Percentiles rank a stretch among this genome's conserved stretches.
Evolutionary conservation across 2,329 filamentous ascomycete genomes (phyloP).

Genomic region (Ustulina deusta): DNA sequence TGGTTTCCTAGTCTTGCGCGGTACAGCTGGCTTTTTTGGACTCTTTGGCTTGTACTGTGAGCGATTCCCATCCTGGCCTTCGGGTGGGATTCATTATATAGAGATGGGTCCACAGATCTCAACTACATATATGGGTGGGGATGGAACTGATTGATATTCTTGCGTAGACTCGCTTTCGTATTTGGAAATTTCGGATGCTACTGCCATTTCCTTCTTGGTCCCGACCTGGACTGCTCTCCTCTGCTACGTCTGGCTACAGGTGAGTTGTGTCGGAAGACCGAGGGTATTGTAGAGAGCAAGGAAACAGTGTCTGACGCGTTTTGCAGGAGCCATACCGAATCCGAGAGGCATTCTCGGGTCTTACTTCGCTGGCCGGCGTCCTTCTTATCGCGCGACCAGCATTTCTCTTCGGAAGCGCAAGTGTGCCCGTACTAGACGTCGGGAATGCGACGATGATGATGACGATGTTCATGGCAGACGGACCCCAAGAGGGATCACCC

Average conservation of each 20-base stretch:
- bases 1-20: conserved; percentile 72
- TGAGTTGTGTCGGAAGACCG: conserved; percentile 34
- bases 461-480: conserved; percentile 31
- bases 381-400: conserved; percentile 79
- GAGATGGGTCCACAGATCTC: background rate
- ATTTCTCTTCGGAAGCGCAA: conserved; percentile 62
- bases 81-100: background rate
- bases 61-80: conserved; percentile 3
- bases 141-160: background rate
- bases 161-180: conserved; percentile 66
- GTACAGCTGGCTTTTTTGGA: conserved; percentile 72
- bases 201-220: conserved; percentile 82
- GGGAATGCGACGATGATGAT: conserved; percentile 11
- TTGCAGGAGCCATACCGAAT: conserved; percentile 76
- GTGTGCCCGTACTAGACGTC: conserved; percentile 17
- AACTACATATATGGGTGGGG: background rate
- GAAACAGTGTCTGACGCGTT: conserved; percentile 54
- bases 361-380: conserved; percentile 78
- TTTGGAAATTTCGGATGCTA: conserved; percentile 81
- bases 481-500: conserved; percentile 37
- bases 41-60: conserved; percentile 69
- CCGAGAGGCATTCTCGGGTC: conserved; percentile 75
- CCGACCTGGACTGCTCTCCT: conserved; percentile 76
- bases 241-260: conserved; percentile 67
- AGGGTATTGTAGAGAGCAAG: background rate